Conservation (phyloP, 2,329 filamentous ascomycete species). For the Scorias spongiosa region DNA sequence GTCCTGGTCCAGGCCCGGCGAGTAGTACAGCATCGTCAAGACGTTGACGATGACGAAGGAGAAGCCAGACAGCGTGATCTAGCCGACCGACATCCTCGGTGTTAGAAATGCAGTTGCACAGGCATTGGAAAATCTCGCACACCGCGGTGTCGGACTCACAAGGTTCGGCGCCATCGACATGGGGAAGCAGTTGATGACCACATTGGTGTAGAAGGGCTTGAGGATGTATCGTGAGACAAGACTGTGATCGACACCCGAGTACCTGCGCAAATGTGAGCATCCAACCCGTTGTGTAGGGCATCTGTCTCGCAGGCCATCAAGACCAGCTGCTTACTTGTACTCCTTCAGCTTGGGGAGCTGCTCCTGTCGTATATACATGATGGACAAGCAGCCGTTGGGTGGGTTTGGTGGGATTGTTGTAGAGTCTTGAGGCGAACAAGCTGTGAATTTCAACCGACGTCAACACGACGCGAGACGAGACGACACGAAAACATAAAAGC, state of each 20-base stretch:
- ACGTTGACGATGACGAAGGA: constrained; percentile 80
- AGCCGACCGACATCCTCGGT: constrained; percentile 1
- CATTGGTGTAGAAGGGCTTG: constrained; percentile 93
- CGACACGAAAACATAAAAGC: too few relatives aligned
- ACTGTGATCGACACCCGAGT: constrained; percentile 71
- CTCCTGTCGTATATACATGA: constrained; percentile 93
- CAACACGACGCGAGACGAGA: too few relatives aligned
- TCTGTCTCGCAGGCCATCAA: too few relatives aligned
- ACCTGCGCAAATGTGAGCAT: not conserved
- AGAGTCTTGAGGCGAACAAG: too few relatives aligned
- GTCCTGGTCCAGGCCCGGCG: constrained; percentile 81
- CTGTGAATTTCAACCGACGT: too few relatives aligned
- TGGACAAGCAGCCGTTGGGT: constrained; percentile 21
- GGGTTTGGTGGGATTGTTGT: too few relatives aligned
- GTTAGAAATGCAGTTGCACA: too few relatives aligned
- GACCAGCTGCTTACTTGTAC: constrained; percentile 60
- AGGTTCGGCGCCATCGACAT: constrained; percentile 72
- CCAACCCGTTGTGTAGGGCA: not conserved
- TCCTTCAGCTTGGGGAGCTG: constrained; percentile 75
- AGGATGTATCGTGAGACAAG: constrained; percentile 81
- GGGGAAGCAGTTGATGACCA: constrained; percentile 88
- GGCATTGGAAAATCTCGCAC: too few relatives aligned
- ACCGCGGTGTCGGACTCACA: constrained; percentile 19
- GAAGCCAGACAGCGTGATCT: constrained; percentile 84
- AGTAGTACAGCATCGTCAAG: constrained; percentile 87